A percentile compares a stretch with the other conserved stretches of the same genome.
Evolutionary conservation across 1,139 yeast species (phyloP).

Genomic region (Candida sp.): DNA sequence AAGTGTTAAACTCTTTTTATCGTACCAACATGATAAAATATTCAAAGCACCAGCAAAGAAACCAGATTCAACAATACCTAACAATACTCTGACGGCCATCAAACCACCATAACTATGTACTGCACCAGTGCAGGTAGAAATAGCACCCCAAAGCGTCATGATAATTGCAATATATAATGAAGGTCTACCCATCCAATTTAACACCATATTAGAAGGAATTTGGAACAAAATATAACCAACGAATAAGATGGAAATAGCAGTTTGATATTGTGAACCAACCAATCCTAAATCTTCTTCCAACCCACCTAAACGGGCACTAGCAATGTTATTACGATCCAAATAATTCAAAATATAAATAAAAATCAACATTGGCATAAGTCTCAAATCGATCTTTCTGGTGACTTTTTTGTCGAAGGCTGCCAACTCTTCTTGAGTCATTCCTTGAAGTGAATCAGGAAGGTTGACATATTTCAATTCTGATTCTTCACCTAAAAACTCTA

Average conservation of each 20-base stretch:
- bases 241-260: conserved; percentile 53
- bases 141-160: conserved; percentile 52
- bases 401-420: conserved; percentile 36
- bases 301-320: conserved; percentile 60
- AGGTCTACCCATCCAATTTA: conserved; percentile 50
- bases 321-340: conserved; percentile 60
- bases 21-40: conserved; percentile 48
- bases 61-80: conserved; percentile 58
- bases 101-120: conserved; percentile 28
- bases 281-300: conserved; percentile 49
- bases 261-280: conserved; percentile 49
- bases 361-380: conserved; percentile 56
- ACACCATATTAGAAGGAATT: conserved; percentile 49
- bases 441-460: conserved; percentile 31
- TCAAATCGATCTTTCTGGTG: conserved; percentile 46
- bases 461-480: conserved; percentile 7
- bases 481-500: neutral
- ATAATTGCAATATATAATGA: conserved; percentile 47
- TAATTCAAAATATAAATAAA: conserved; percentile 50
- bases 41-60: conserved; percentile 53
- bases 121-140: conserved; percentile 41
- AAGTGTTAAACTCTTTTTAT: conserved; percentile 43
- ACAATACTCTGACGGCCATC: conserved; percentile 28
- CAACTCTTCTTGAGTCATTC: conserved; percentile 33
- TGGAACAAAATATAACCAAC: conserved; percentile 63